Evolutionary conservation across 305 asterid genomes (phyloP).

Genomic region (Fraxinus paxiana): DNA sequence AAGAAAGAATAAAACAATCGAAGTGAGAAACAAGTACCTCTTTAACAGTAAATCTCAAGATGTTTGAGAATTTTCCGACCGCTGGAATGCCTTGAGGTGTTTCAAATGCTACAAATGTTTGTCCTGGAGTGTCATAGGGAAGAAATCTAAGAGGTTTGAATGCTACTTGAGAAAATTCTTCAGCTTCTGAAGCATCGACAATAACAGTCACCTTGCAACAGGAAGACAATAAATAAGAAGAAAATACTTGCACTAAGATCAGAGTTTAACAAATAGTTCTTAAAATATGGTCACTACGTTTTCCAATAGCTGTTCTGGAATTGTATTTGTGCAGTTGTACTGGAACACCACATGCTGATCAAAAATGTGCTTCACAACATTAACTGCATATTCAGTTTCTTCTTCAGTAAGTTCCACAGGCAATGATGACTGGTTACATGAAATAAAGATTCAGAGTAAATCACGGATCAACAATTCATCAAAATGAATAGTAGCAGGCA

Average conservation of each 20-base stretch:
- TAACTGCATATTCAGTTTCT: slow-evolving; percentile 85
- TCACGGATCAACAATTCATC: slow-evolving; percentile 23
- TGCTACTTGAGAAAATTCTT: slow-evolving; percentile 78
- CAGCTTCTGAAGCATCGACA: slow-evolving; percentile 90
- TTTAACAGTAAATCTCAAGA: slow-evolving; percentile 68
- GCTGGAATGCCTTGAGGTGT: slow-evolving; percentile 78
- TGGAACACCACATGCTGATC: slow-evolving; percentile 75
- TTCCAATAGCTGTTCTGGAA: slow-evolving; percentile 80
- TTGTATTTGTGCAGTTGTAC: slow-evolving; percentile 91
- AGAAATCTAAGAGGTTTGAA: slow-evolving; percentile 64
- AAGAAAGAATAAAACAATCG: slow-evolving; percentile 1
- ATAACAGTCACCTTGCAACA: slow-evolving; percentile 66
- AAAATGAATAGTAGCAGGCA: slow-evolving; percentile 3
- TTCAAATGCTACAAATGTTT: slow-evolving; percentile 83
- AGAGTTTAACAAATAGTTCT: slow-evolving; percentile 4
- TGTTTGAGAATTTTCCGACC: slow-evolving; percentile 72
- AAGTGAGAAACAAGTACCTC: slow-evolving; percentile 51
- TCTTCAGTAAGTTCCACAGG: slow-evolving; percentile 98
- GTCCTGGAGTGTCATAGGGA: slow-evolving; percentile 79
- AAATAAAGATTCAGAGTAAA: slow-evolving; percentile 16
- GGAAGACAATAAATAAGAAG: slow-evolving; percentile 27
- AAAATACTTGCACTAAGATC: slow-evolving; percentile 4
- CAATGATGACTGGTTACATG: slow-evolving; percentile 59
- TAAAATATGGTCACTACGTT: slow-evolving; percentile 43
- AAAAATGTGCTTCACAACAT: slow-evolving; percentile 77